A percentile compares a stretch with the other conserved stretches of the same genome.
phyloP scores from a whole-genome alignment of 202 grass and related monocot species.

The Brachypodium distachyon region DNA sequence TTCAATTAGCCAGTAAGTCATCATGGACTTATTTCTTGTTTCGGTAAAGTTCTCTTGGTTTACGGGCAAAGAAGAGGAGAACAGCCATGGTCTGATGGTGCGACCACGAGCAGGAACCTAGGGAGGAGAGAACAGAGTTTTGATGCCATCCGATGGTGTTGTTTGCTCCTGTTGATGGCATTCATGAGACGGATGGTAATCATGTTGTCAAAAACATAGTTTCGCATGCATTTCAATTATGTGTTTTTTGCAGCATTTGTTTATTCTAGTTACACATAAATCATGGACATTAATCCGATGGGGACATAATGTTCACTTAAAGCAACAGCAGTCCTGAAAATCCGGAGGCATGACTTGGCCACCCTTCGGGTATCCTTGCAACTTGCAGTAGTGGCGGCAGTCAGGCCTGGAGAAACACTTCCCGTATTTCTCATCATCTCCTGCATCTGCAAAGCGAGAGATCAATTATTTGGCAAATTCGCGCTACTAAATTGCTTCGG shows the following conservation, averaged over 20 bases:
- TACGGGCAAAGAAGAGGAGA: too few relatives aligned
- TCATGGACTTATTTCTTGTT: too few relatives aligned
- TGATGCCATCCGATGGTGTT: too few relatives aligned
- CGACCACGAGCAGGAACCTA: too few relatives aligned
- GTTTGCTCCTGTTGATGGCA: too few relatives aligned
- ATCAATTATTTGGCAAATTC: background rate
- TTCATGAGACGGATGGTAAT: too few relatives aligned
- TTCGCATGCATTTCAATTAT: background rate
- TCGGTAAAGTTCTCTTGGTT: too few relatives aligned
- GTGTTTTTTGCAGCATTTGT: background rate
- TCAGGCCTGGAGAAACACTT: background rate
- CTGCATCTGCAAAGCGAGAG: background rate
- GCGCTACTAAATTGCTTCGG: background rate
- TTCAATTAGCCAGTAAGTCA: too few relatives aligned
- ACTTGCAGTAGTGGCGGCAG: background rate
- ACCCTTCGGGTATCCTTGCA: background rate
- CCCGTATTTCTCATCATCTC: background rate
- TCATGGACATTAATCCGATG: background rate
- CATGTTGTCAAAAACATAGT: too few relatives aligned
- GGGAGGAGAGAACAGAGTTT: too few relatives aligned
- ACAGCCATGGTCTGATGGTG: too few relatives aligned
- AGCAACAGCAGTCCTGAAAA: slow-evolving; percentile 1
- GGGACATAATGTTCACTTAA: background rate
- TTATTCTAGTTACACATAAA: background rate
- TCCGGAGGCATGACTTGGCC: background rate